Base-by-base conservation (phyloP, 2,329 filamentous ascomycete genomes). In the Sporothrix luriei region DNA sequence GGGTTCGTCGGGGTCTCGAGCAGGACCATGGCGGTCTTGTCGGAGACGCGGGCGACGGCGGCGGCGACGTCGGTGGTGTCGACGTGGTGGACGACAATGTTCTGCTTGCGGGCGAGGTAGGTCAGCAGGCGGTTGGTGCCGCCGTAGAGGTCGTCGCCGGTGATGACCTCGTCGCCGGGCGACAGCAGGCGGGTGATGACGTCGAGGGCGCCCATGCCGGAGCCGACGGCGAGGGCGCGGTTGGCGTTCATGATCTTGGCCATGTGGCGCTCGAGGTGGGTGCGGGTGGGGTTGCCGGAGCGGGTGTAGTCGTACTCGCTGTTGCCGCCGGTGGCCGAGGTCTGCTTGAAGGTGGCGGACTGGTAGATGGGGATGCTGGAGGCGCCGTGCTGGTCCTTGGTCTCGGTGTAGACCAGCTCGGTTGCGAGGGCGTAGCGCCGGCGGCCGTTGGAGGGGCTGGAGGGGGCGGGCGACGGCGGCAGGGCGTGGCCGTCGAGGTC, bases 171-270 rank as follows among this genome's bases (percentile, higher is more conserved):
- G 78, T 99, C 95, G 71, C 95, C 95, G 0, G 95, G 94, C 71
- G 91, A 89, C 66, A 99, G 84, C 16, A 98, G 84, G 68, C 95
- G 90, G 19, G 93, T 96, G 74, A 99, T 97, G 73, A 99, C 94
- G 80, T 99, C 95, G 76, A 98, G 84, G 29, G 95, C 95, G 68
- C 93, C 95, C 95, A 99, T 99, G 70, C 95, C 95, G 0, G 94
- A 98, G 68, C 94, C 93, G 57, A 98, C 94, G 64, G 96, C 94
- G 66, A 99, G 87, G 11, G 93, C 92, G 69, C 96, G 91, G 76
- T 89, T 89, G 59, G 95, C 95, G 75, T 92, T 94, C 96, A 99
- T 99, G 79, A 99, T 97, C 87, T 99, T 99, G 77, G 96, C 95
- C 75, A 99, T 84, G 80, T 99, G 95, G 71, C 94, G 89, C 83